Evolutionary conservation across 2,329 filamentous ascomycete genomes (phyloP), one percentile per base, ranked within the genome.

Genomic region (Talaromyces atroroseus): DNA sequence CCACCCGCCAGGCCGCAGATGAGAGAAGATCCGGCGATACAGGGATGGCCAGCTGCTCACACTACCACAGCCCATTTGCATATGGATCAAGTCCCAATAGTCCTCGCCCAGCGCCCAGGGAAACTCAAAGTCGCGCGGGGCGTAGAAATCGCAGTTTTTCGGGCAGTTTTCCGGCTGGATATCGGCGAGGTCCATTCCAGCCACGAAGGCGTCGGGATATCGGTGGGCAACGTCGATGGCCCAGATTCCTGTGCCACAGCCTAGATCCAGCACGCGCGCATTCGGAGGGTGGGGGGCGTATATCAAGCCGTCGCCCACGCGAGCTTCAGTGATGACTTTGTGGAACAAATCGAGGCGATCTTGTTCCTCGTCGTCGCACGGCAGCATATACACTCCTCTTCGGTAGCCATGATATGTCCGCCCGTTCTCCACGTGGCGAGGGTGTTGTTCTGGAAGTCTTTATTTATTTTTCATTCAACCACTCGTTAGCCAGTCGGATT

Each of bases 241-340:
- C 92, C 92, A 97, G 59, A 95, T 92, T 40, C 90, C 91, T 1
- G 90, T 95, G 20, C 92, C 92, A 61, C 88, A 92, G 44, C 91
- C 92, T 54, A 96, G 66, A 64, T 85, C 83, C 55, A 85, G 74
- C 59, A 85, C 80, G 59, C 80, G 77, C 57, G 75, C 74, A 55
- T 72, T 71, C 4, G 64, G 66, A 1, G 68, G 68, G 61, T 70
- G 67, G 3, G 74, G 74, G 49, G 74, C 71, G 59, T 73, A 70
- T 12, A 75, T 73, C 34, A 77, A 64, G 14, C 65, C 66, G 56
- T 80, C 76, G 26, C 66, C 69, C 45, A 76, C 71, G 60, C 87
- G 83, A 50, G 83, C 83, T 20, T 88, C 81, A 16, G 80, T 77
- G 65, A 91, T 88, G 63, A 92, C 77, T 65, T 89, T 88, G 76